Evolutionary conservation across 768 basidiomycete species (phyloP).

Genomic region (Phylloporus rhodoxanthus): DNA sequence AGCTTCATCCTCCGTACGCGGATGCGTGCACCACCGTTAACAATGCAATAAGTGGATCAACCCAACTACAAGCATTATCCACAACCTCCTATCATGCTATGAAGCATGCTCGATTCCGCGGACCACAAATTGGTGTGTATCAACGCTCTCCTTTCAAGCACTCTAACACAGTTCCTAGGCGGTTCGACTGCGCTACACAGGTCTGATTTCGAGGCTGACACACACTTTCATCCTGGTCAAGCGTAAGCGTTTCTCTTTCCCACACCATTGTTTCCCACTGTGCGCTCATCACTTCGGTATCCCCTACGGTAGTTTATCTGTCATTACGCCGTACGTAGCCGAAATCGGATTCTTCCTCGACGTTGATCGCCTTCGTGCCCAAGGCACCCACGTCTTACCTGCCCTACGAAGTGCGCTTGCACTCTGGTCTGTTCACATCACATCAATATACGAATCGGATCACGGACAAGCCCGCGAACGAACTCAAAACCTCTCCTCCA

Average conservation of each 20-base stretch:
- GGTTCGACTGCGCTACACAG: background rate
- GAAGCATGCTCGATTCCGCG: background rate
- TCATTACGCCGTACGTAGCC: constrained; percentile 49
- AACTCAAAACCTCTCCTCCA: background rate
- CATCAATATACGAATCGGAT: constrained; percentile 29
- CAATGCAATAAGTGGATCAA: background rate
- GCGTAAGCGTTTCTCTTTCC: constrained; percentile 6
- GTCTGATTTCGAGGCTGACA: background rate
- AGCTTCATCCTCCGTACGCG: constrained; percentile 47
- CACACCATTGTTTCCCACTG: background rate
- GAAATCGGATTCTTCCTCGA: constrained; percentile 68
- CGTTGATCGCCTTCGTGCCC: constrained; percentile 39
- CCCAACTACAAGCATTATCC: background rate
- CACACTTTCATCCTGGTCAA: background rate
- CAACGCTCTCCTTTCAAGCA: too few relatives aligned
- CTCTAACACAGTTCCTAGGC: background rate
- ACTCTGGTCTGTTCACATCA: constrained; percentile 51
- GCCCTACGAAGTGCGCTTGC: constrained; percentile 46
- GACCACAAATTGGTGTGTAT: constrained; percentile 1
- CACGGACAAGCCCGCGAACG: constrained; percentile 26
- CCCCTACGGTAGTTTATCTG: constrained; percentile 14
- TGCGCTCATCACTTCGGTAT: background rate
- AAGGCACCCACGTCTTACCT: constrained; percentile 39
- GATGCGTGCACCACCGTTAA: background rate
- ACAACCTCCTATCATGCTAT: background rate